These are phyloP conservation scores for Aaosphaeria pasadenensis DNA, from an alignment of 2,329 filamentous ascomycete genomes.

Conservation along the genomic window DNA sequence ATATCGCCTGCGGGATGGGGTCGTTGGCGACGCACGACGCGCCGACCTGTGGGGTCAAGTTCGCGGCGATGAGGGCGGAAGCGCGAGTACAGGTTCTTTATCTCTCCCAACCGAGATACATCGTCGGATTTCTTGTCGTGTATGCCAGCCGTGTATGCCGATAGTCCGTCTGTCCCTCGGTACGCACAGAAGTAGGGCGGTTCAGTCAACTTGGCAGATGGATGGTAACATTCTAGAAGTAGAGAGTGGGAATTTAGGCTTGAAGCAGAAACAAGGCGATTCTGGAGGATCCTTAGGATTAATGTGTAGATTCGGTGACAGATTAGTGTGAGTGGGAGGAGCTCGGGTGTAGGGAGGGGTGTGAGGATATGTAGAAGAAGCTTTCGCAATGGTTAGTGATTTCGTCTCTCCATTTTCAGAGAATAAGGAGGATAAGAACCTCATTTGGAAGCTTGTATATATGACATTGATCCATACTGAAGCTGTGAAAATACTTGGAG, in stretches of 20 bases:
- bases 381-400: conserved; percentile 10
- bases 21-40: conserved; percentile 25
- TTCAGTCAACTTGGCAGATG: conserved; percentile 64
- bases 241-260: conserved; percentile 61
- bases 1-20: conserved; percentile 43
- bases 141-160: not conserved
- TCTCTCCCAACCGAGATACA: conserved; percentile 41
- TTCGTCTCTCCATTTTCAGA: conserved; percentile 9
- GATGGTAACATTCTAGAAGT: conserved; percentile 77
- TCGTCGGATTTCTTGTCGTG: conserved; percentile 1
- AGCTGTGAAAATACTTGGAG: not conserved
- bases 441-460: conserved; percentile 39
- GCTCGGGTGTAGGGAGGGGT: conserved; percentile 38
- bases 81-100: conserved; percentile 63
- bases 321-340: conserved; percentile 55
- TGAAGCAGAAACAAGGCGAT: conserved; percentile 59
- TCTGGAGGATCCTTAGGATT: conserved; percentile 62
- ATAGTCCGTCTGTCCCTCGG: conserved; percentile 61
- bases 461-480: conserved; percentile 25
- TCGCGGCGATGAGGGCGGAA: conserved; percentile 64
- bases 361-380: conserved; percentile 45
- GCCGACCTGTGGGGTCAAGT: conserved; percentile 39
- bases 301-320: conserved; percentile 63
- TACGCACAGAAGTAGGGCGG: conserved; percentile 69
- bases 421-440: conserved; percentile 11